Conservation (phyloP, 2,329 filamentous ascomycete species). For the Onygenales sp. region DNA sequence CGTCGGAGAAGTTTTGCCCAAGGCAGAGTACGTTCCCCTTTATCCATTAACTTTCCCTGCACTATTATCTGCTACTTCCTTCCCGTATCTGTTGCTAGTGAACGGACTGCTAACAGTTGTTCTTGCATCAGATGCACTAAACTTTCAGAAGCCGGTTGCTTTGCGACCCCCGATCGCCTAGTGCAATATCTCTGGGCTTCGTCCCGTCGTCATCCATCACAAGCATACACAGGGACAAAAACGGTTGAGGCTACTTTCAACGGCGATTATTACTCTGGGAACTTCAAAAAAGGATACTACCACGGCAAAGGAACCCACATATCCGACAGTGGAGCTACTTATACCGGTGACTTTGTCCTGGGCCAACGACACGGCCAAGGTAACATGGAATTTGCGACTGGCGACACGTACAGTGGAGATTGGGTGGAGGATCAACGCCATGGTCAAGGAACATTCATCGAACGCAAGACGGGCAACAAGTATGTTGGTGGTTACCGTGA, state of each 20-base stretch:
- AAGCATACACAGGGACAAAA: slow-evolving; percentile 36
- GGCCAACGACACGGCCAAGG: slow-evolving; percentile 47
- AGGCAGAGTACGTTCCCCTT: slow-evolving; percentile 23
- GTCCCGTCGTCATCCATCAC: slow-evolving; percentile 36
- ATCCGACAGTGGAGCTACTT: slow-evolving; percentile 45
- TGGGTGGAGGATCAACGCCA: slow-evolving; percentile 40
- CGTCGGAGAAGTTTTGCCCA: slow-evolving; percentile 30
- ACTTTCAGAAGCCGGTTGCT: slow-evolving; percentile 24
- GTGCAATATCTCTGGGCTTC: slow-evolving; percentile 36
- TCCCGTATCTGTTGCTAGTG: neutral
- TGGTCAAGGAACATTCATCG: slow-evolving; percentile 48
- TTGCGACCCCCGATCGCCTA: slow-evolving; percentile 29
- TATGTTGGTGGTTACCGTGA: slow-evolving; percentile 53
- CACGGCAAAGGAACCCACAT: slow-evolving; percentile 49
- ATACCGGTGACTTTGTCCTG: slow-evolving; percentile 45
- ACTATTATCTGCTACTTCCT: neutral
- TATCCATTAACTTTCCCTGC: neutral
- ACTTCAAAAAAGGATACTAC: slow-evolving; percentile 38
- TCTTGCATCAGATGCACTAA: slow-evolving; percentile 19
- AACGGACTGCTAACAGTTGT: slow-evolving; percentile 7
- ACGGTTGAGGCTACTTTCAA: slow-evolving; percentile 45
- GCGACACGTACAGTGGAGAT: slow-evolving; percentile 39
- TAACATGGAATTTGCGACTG: slow-evolving; percentile 47
- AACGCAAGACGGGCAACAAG: slow-evolving; percentile 49
- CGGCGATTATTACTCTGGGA: slow-evolving; percentile 47